A percentile compares a stretch with the other conserved stretches of the same genome.
These are phyloP conservation scores for Microdochium paspali DNA, from an alignment of 2,329 filamentous ascomycete genomes.

Conservation along the genomic window DNA sequence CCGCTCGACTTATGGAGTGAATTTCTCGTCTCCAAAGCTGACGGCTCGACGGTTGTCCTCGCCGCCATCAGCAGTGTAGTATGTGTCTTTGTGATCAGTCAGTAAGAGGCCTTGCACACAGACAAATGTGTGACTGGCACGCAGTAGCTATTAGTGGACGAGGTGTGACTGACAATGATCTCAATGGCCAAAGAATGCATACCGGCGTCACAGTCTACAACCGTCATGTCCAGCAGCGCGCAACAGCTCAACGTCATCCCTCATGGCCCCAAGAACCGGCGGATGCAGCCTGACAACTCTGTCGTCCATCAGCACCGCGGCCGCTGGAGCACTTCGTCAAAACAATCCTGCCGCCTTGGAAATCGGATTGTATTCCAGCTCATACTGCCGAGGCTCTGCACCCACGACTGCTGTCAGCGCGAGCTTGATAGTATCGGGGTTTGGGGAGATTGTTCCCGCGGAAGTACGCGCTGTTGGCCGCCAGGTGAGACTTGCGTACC, in stretches of 20 bases:
- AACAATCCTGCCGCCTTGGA: too few relatives aligned
- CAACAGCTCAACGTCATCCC: constrained; percentile 25
- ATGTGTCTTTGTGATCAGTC: constrained; percentile 43
- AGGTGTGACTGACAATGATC: constrained; percentile 39
- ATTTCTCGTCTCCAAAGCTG: constrained; percentile 44
- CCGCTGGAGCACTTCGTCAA: too few relatives aligned
- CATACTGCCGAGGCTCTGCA: too few relatives aligned
- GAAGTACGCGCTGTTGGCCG: constrained; percentile 56
- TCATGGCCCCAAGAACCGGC: constrained; percentile 35
- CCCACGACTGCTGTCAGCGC: constrained; percentile 34
- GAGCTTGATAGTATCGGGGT: constrained; percentile 41
- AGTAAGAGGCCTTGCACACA: too few relatives aligned
- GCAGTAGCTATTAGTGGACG: too few relatives aligned
- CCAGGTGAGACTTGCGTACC: constrained; percentile 52
- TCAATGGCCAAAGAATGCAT: constrained; percentile 44
- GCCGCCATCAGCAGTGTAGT: constrained; percentile 53
- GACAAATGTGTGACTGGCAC: too few relatives aligned
- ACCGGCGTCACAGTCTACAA: constrained; percentile 40
- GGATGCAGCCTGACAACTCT: constrained; percentile 45
- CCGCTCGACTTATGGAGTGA: constrained; percentile 46
- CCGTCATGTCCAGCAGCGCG: constrained; percentile 38
- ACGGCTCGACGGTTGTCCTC: constrained; percentile 52
- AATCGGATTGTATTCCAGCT: too few relatives aligned
- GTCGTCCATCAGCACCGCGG: constrained; percentile 26
- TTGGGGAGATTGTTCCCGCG: constrained; percentile 51